phyloP scores from a whole-genome alignment of 2,329 filamentous ascomycete genomes.

The Apiospora sp. region DNA sequence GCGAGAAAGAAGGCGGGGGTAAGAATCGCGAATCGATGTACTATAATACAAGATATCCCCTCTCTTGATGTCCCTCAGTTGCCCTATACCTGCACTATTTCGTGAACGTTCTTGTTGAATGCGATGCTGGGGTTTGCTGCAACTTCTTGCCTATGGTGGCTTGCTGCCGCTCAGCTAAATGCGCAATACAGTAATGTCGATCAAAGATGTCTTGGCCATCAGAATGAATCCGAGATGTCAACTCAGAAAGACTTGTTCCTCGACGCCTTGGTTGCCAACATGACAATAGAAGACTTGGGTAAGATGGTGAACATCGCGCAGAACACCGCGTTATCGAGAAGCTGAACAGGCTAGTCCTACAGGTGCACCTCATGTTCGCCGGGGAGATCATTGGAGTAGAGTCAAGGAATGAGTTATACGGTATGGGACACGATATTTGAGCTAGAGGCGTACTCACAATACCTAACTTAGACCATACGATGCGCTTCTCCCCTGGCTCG shows the following conservation, averaged over 20 bases:
- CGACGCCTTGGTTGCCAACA: not conserved
- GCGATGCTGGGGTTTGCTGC: not conserved
- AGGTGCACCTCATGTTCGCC: conserved; percentile 54
- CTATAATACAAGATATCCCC: not conserved
- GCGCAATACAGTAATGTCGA: not conserved
- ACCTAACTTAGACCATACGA: conserved; percentile 39
- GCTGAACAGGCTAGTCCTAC: conserved; percentile 40
- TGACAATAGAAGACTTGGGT: conserved; percentile 19
- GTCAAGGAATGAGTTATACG: conserved; percentile 49
- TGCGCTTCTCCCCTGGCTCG: conserved; percentile 47
- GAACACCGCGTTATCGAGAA: not conserved
- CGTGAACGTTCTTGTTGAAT: not conserved
- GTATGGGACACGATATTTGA: conserved; percentile 26
- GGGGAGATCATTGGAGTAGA: conserved; percentile 50
- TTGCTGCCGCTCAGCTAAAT: not conserved
- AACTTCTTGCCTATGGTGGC: not conserved
- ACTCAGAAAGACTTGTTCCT: not conserved
- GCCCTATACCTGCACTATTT: not conserved
- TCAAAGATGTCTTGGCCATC: not conserved
- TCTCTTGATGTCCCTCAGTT: not conserved
- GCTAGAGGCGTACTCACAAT: conserved; percentile 24
- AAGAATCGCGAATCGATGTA: no score
- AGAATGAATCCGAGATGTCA: no score
- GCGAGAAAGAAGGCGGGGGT: not conserved
- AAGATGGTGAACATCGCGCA: not conserved